Conservation (phyloP, 2,329 filamentous ascomycete species). For the Pseudogymnoascus sp. region DNA sequence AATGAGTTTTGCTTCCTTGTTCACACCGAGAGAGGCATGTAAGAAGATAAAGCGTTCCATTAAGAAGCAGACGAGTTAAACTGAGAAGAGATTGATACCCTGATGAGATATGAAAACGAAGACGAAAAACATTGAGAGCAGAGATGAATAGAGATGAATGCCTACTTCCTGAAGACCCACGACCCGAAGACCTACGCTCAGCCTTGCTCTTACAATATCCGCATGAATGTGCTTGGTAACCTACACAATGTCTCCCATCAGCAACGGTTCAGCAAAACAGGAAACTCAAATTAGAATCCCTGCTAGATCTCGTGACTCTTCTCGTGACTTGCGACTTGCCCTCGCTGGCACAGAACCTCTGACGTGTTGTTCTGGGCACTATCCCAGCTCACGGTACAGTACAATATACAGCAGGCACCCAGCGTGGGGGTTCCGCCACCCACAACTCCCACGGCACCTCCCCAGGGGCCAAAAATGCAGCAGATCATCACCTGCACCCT, state of each 20-base stretch:
- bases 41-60: background rate
- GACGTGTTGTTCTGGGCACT: background rate
- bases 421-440: background rate
- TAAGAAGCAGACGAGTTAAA: background rate
- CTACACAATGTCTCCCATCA: background rate
- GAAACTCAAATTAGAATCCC: background rate
- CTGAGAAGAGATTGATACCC: background rate
- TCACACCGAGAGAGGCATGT: background rate
- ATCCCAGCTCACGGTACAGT: background rate
- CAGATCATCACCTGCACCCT: background rate
- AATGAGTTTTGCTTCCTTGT: background rate
- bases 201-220: slow-evolving; percentile 22
- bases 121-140: background rate
- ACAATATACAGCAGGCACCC: background rate
- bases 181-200: slow-evolving; percentile 17
- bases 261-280: background rate
- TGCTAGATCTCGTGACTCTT: background rate
- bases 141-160: background rate
- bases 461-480: background rate
- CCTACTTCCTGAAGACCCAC: background rate
- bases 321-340: background rate
- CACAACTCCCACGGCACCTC: background rate
- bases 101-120: background rate
- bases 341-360: background rate
- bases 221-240: slow-evolving; percentile 13